Base-by-base conservation (phyloP, 2,329 filamentous ascomycete species). In the Alternaria panax region DNA sequence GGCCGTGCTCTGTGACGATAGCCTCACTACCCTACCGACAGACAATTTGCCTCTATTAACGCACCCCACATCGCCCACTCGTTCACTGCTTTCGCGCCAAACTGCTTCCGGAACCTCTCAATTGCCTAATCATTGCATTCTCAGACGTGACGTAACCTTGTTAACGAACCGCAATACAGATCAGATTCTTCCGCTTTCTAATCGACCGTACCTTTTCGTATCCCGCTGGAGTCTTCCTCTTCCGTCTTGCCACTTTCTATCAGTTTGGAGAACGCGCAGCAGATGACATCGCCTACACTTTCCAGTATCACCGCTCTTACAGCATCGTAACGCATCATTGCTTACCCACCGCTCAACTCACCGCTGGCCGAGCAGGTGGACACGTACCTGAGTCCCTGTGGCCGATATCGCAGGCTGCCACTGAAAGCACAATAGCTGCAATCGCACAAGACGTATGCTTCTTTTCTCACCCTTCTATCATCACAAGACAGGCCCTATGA, bases 1-100 rank as follows among this genome's bases (percentile, higher is more conserved):
- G 57, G 30, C 63, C 65, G 63, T 67, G 65, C 65, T 59, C 59
- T 30, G 55, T 53, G 42, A 58, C 56, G 53, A 66, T 53, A 57
- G 43, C 60, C 59, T 62, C 62, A 56, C 24, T 40, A 24, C 57
- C 58, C 57, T 57, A 38, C 57, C 46, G 48, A 24, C 22, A n/a
- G 46, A 46, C 22, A 36, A 28, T 41, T 40, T 24, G 30, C 38
- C 24, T 43, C 20, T 12, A 7, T 34, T 38, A 22, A 54, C 41
- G 40, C 48, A 60, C 54, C 42, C 51, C 42, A 12, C 32, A 14
- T 16, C 22, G 22, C 56, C 27, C 51, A 36, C 18, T 51, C 40
- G 40, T 20, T 32, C 28, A 46, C 20, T 40, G 11, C 4, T 14
- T 47, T 22, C 27, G n/a, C 45, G 46, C 45, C 36, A 40, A 43